phyloP scores from a whole-genome alignment of 169 alveolate species.

The Plasmodium chabaudi region DNA sequence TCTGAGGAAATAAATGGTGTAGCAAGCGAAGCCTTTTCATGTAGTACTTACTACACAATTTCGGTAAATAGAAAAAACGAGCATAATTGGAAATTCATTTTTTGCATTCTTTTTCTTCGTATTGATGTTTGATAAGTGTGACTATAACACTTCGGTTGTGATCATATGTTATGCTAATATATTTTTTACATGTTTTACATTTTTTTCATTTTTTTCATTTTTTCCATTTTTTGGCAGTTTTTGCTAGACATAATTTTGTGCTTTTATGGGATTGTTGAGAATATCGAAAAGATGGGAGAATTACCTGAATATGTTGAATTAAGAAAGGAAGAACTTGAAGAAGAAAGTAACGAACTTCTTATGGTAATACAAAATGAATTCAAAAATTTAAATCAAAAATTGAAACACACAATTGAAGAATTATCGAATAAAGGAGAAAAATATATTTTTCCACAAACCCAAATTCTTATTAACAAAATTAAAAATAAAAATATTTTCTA shows the following conservation, averaged over 20 bases:
- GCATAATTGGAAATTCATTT: background rate
- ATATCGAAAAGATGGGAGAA: constrained; percentile 5
- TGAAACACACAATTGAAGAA: constrained; percentile 17
- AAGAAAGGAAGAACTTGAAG: background rate
- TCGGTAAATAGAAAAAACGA: constrained; percentile 26
- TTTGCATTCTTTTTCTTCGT: background rate
- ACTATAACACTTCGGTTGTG: too few species aligned
- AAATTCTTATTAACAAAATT: constrained; percentile 4
- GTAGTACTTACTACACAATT: constrained; percentile 17
- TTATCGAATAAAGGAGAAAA: constrained; percentile 30
- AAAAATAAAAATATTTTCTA: background rate
- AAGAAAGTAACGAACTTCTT: background rate
- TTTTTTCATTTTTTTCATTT: constrained; percentile 5
- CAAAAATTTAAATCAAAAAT: constrained; percentile 11
- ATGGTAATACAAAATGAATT: constrained; percentile 7
- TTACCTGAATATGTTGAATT: background rate
- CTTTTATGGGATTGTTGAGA: constrained; percentile 37
- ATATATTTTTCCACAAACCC: constrained; percentile 17
- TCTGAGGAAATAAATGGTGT: background rate
- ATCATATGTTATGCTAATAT: background rate
- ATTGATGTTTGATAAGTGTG: too few species aligned
- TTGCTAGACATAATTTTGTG: constrained; percentile 39
- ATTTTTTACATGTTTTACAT: background rate
- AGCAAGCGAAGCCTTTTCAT: constrained; percentile 9
- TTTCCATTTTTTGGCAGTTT: constrained; percentile 2